A percentile compares a stretch with the other conserved stretches of the same genome.
Conservation (phyloP, 768 basidiomycete species). For the Termitomyces sp. region DNA sequence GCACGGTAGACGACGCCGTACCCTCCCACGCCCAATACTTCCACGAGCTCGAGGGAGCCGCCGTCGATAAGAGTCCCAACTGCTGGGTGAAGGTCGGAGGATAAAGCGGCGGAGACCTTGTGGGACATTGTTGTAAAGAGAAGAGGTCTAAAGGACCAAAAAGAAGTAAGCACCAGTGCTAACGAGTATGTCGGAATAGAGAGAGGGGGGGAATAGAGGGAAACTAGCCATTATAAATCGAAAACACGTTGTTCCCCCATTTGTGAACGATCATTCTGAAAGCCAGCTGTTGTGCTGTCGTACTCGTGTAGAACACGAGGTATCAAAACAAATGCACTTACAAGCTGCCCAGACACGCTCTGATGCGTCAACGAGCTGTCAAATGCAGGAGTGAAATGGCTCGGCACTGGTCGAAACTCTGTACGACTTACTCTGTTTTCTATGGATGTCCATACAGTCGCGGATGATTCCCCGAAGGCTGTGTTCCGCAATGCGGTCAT, state of each 20-base stretch:
- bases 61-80: conserved; percentile 83
- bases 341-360: conserved; percentile 31
- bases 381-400: conserved; percentile 6
- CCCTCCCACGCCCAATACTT: conserved; percentile 87
- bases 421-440: conserved; percentile 1
- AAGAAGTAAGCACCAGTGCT: conserved; percentile 39
- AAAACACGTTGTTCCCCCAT: conserved; percentile 12
- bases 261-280: conserved; percentile 29
- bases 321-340: conserved; percentile 48
- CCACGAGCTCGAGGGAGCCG: conserved; percentile 75
- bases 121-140: conserved; percentile 38
- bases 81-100: conserved; percentile 64
- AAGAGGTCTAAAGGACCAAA: conserved; percentile 18
- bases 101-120: conserved; percentile 58
- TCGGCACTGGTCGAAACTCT: not conserved
- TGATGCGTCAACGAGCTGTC: conserved; percentile 28
- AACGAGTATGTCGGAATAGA: conserved; percentile 37
- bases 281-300: conserved; percentile 22
- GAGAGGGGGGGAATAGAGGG: conserved; percentile 21
- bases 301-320: conserved; percentile 79
- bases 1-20: conserved; percentile 97
- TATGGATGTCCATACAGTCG: not conserved
- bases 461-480: not conserved
- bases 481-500: conserved; percentile 4
- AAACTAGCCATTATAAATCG: conserved; percentile 16